Conservation (phyloP, 2,329 filamentous ascomycete species). For the Apiospora rasikravindrae region DNA sequence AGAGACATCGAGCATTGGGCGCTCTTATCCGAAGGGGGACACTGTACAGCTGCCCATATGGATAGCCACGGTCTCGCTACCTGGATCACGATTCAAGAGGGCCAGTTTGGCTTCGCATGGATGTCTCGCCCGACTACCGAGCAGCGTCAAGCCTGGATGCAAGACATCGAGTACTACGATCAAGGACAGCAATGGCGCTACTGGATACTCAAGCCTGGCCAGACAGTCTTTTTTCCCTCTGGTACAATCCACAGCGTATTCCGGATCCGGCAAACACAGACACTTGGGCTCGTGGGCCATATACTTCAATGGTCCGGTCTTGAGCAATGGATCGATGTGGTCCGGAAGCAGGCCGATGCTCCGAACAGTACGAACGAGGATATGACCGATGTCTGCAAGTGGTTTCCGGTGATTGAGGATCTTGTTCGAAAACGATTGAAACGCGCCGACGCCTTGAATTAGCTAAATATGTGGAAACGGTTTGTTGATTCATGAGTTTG, state of each 20-base stretch:
- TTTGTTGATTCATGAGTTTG: not conserved
- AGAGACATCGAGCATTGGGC: constrained; percentile 40
- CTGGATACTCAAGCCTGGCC: constrained; percentile 38
- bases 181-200: constrained; percentile 38
- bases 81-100: constrained; percentile 41
- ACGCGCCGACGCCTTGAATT: not conserved
- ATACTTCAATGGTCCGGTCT: constrained; percentile 41
- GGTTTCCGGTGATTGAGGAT: constrained; percentile 13
- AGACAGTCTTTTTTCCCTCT: constrained; percentile 42
- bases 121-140: constrained; percentile 34
- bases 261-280: constrained; percentile 33
- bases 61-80: constrained; percentile 42
- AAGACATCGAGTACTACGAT: constrained; percentile 27
- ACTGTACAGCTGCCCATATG: constrained; percentile 41
- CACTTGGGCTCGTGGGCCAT: constrained; percentile 41
- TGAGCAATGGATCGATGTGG: constrained; percentile 37
- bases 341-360: constrained; percentile 36
- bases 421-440: constrained; percentile 18
- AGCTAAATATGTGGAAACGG: not conserved
- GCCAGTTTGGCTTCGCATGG: constrained; percentile 38
- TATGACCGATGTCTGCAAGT: constrained; percentile 25
- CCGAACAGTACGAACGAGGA: constrained; percentile 39
- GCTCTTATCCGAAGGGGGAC: constrained; percentile 39
- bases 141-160: constrained; percentile 34
- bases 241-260: constrained; percentile 44